A percentile compares a stretch with the other conserved stretches of the same genome.
Evolutionary conservation across 164 flowering plant genomes (phyloP).

Genomic region (Santalum album): DNA sequence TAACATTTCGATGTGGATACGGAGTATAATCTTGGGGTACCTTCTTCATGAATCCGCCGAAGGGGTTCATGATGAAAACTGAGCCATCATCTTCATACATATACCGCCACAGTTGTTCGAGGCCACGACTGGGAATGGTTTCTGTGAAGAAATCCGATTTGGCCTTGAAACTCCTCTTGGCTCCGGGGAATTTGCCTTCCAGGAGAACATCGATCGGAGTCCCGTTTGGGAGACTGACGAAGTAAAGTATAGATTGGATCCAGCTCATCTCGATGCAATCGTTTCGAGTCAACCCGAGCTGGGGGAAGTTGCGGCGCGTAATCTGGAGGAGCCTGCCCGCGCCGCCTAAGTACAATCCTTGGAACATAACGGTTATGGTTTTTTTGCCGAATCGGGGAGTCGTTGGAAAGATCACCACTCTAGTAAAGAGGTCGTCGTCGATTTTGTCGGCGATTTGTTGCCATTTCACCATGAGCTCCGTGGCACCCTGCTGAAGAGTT

Average conservation of each 20-base stretch:
- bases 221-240: not conserved
- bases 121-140: not conserved
- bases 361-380: not conserved
- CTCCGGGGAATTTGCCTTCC: not conserved
- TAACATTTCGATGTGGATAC: not conserved
- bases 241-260: not conserved
- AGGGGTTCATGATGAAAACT: too few species aligned
- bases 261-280: not conserved
- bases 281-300: not conserved
- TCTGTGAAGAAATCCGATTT: not conserved
- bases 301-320: not conserved
- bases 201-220: not conserved
- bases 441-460: not conserved
- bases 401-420: not conserved
- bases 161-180: not conserved
- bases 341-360: not conserved
- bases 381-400: too few species aligned
- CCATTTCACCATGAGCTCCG: not conserved
- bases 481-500: not conserved
- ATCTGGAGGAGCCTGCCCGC: not conserved
- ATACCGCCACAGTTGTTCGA: too few species aligned
- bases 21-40: too few species aligned
- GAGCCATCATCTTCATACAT: too few species aligned
- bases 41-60: too few species aligned
- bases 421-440: not conserved